Base-by-base conservation (phyloP, 768 basidiomycete species). In the Clathrus columnatus region DNA sequence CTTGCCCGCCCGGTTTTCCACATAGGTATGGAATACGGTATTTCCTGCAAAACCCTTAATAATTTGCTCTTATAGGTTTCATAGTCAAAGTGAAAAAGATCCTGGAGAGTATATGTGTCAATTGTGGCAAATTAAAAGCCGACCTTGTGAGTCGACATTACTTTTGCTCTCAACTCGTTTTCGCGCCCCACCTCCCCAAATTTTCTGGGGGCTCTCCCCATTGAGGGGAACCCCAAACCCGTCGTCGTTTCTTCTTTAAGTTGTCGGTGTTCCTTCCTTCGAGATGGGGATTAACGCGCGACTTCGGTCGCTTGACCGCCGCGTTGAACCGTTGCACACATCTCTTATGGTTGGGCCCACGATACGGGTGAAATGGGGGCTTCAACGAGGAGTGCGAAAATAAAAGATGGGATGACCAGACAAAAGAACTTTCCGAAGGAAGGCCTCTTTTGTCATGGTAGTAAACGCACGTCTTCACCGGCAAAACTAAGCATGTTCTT, bases 1-100 rank as follows among this genome's bases (percentile, higher is more conserved):
- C 75, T 99, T 65, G 91, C 91, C 44, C 78, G 92, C 63, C 93
- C 95, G n/a, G 91, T 96, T 29, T 98, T 93, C 66, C 95, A 98
- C 70, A 87, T 91, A 70, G 92, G 91, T 91, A 70, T 60, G 78
- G 11, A 18, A 21, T 32, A 4, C 11, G 20, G 30, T 18, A 23
- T 8, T 23, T 7, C 53, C 30, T 36, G 5, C 43, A 5, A 7
- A 56, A 51, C n/a, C 11, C 30, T 30, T 43, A 26, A 29, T 54
- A 29, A 56, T 32, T 41, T 52, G 26, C 5, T 10, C 30, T 16
- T 20, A 14, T 64, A 87, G 93, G 96, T 51, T 99, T 99, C 73
- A 85, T 98, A 65, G 79, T 90, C 70, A 98, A 98, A 83, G 93
- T 98, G 70, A 99, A 99, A 79, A 98, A 99, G 79, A 96, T 99